phyloP scores from a whole-genome alignment of 768 basidiomycete genomes.

The Hericium erinaceus region DNA sequence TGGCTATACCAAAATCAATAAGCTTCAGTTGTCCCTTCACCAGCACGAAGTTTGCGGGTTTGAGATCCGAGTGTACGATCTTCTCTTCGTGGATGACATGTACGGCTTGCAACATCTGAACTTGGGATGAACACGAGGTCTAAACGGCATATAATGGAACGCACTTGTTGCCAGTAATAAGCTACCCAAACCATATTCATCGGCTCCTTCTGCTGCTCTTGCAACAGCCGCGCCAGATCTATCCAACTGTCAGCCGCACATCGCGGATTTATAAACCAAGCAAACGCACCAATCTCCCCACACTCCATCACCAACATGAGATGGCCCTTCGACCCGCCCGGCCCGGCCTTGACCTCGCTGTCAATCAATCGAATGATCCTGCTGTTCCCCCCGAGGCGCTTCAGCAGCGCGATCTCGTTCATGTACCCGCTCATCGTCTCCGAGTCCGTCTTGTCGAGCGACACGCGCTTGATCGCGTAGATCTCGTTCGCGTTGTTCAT shows the following conservation, averaged over 20 bases:
- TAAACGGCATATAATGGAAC: slow-evolving; percentile 12
- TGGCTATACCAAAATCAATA: slow-evolving; percentile 99
- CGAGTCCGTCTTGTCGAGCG: slow-evolving; percentile 78
- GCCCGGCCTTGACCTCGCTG: slow-evolving; percentile 72
- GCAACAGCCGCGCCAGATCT: slow-evolving; percentile 77
- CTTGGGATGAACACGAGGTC: not conserved
- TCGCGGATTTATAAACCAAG: not conserved
- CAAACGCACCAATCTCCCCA: slow-evolving; percentile 61
- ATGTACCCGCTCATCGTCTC: slow-evolving; percentile 90
- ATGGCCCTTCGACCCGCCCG: slow-evolving; percentile 62
- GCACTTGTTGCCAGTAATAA: slow-evolving; percentile 94
- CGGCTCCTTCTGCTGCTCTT: slow-evolving; percentile 75
- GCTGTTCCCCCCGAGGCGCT: slow-evolving; percentile 88
- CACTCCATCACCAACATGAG: slow-evolving; percentile 93
- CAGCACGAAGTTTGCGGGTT: slow-evolving; percentile 96
- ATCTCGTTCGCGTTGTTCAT: slow-evolving; percentile 68
- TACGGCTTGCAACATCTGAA: slow-evolving; percentile 96
- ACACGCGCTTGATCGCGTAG: slow-evolving; percentile 88
- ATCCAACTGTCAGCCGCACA: not conserved
- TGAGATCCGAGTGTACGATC: slow-evolving; percentile 97
- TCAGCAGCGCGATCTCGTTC: slow-evolving; percentile 91
- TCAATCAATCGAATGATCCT: slow-evolving; percentile 89
- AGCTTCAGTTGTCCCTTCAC: slow-evolving; percentile 93
- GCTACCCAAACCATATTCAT: slow-evolving; percentile 92
- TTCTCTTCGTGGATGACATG: slow-evolving; percentile 97